Evolutionary conservation across 768 basidiomycete species (phyloP), one percentile per base, ranked within the genome.

Genomic region (Leccinum subgranulosum): DNA sequence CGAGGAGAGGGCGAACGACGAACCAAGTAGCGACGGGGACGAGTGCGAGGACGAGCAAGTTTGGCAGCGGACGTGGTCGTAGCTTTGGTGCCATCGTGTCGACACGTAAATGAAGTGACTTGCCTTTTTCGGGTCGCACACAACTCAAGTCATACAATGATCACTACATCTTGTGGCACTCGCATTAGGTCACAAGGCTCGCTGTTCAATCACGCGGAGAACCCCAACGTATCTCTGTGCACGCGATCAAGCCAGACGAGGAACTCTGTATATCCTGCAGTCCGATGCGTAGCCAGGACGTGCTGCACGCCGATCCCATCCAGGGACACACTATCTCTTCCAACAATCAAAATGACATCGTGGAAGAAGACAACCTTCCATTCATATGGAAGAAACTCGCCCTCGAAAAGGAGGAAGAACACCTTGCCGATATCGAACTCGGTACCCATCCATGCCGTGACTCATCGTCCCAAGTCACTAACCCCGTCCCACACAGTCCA

Each of bases 101-200:
- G 47, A 21, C 29, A 46, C 23, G 45, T 46, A 23, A 25, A 59
- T 59, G 60, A 31, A 49, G 57, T 12, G 21, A 17, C 55, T 58
- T 62, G 57, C 63, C 56, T 27, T 56, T 58, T 58, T 53, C 54
- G 29, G 29, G 11, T 31, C 29, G 4, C 29, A 31, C 5, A n/a
- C n/a, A n/a, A n/a, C n/a, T n/a, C n/a, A n/a, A n/a, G n/a, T n/a
- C n/a, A n/a, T n/a, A n/a, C n/a, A 77, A 81, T 47, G 66, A 92
- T 63, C 83, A 86, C 46, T 91, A 92, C 65, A 82, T 88, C 1
- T 92, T 75, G 87, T 88, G 86, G 93, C 89, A 1, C 78, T 94
- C 19, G 85, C 88, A 1, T 72, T 92, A 1, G 92, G 92, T 3
- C 52, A 6, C 21, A 33, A 91, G 92, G 92, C 5, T 92, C 90